These are phyloP conservation scores for Capsicum baccatum DNA, from an alignment of 257 asterid genomes.

Conservation along the genomic window DNA sequence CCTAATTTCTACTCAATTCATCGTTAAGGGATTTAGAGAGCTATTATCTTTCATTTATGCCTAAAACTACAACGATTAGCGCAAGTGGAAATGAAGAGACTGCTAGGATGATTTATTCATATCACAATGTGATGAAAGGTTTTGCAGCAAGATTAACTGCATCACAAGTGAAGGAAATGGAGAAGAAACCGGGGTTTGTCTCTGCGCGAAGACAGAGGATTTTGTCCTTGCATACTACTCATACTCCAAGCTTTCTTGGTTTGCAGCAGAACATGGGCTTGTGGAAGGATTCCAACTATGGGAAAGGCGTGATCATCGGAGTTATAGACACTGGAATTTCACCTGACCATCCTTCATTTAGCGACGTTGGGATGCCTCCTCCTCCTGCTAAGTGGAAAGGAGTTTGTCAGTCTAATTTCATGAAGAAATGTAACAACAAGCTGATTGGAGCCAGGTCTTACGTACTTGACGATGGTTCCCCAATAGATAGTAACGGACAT, in stretches of 20 bases:
- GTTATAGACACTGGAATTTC: slow-evolving; percentile 51
- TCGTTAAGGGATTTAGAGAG: slow-evolving; percentile 32
- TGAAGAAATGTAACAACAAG: slow-evolving; percentile 48
- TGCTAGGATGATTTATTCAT: slow-evolving; percentile 36
- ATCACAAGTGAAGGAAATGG: slow-evolving; percentile 45
- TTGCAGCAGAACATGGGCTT: slow-evolving; percentile 49
- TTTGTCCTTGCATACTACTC: slow-evolving; percentile 51
- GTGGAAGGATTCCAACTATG: slow-evolving; percentile 56
- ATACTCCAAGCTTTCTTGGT: slow-evolving; percentile 53
- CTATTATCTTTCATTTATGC: slow-evolving; percentile 51
- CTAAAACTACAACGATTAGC: background rate
- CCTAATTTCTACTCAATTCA: slow-evolving; percentile 26
- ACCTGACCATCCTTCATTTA: slow-evolving; percentile 57
- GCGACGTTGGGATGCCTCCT: slow-evolving; percentile 55
- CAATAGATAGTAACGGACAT: slow-evolving; percentile 49
- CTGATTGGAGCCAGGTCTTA: slow-evolving; percentile 56
- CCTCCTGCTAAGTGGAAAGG: slow-evolving; percentile 63
- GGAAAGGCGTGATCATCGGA: slow-evolving; percentile 59
- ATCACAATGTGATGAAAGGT: slow-evolving; percentile 50
- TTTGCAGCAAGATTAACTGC: slow-evolving; percentile 56
- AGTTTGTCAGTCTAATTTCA: slow-evolving; percentile 41
- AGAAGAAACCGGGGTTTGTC: slow-evolving; percentile 37
- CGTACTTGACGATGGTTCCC: background rate
- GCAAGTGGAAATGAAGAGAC: slow-evolving; percentile 21
- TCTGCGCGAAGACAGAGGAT: slow-evolving; percentile 44